Evolutionary conservation across 257 asterid species (phyloP), one percentile per base, ranked within the genome.

Genomic region (Solanum chaucha): DNA sequence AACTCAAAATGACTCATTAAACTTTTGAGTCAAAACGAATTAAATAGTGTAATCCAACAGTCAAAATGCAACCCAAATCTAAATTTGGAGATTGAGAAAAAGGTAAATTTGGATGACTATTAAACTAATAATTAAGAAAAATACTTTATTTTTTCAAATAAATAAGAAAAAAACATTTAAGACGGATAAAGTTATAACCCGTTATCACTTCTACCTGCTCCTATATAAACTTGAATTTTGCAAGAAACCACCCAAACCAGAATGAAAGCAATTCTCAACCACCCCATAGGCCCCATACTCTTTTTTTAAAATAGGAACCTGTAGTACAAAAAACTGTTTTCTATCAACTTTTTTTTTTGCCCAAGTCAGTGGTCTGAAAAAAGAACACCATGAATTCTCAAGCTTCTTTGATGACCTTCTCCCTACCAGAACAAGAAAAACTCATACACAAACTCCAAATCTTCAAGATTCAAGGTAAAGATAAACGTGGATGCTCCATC

Each of bases 401-500:
- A 26, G 48, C 65, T 11, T 86, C 91, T 58, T 36, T 91, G 13
- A 28, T 84, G 8, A 89, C 41, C 44, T 48, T 84, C 85, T 86
- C 96, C 55, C 83, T 72, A 72, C 38, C 93, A 22, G 93, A 95
- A 48, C 95, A 93, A 75, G 88, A 88, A 64, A 77, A 86, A 6
- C 96, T 93, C 88, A 92, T 96, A 44, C 88, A 88, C 14, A 93
- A 94, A 13, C 94, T 93, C 19, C 88, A 91, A 48, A 71, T 94
- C 83, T 92, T 95, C 92, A 94, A 91, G 92, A 94, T 96, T 88
- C 95, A 94, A 86, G 99, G 99, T 90, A 88, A 71, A 26, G 98
- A 95, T 88, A 92, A 87, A 84, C 94, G 89, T 8, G 96, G 98
- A 78, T 88, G 89, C 85, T 89, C 95, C 5, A 74, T 96, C 58